Evolutionary conservation across 1,284 basidiomycete species (phyloP).

Genomic region (Schizophyllum commune): DNA sequence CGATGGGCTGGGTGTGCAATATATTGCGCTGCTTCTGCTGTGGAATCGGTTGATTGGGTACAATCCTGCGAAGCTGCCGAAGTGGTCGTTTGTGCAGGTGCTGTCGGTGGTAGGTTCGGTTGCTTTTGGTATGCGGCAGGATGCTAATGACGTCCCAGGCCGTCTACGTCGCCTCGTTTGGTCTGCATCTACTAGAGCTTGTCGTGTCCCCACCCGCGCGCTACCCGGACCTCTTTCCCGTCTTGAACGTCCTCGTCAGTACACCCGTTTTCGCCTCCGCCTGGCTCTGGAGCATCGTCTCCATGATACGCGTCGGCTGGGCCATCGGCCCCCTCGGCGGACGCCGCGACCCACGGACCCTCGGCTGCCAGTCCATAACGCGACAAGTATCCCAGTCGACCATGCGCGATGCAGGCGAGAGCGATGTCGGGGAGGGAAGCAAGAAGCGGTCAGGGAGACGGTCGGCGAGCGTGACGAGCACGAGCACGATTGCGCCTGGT

Average conservation of each 20-base stretch:
- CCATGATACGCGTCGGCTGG: constrained; percentile 62
- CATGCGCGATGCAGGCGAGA: not conserved
- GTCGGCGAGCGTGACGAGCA: not conserved
- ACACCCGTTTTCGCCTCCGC: constrained; percentile 70
- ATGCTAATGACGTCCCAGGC: constrained; percentile 27
- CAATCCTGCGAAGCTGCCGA: constrained; percentile 42
- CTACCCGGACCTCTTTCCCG: constrained; percentile 82
- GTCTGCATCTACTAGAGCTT: constrained; percentile 61
- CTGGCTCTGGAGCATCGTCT: constrained; percentile 75
- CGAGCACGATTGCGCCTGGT: not conserved
- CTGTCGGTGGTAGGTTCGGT: constrained; percentile 48
- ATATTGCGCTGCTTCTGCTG: constrained; percentile 53
- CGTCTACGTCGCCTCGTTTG: constrained; percentile 48
- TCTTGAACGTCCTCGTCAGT: constrained; percentile 80
- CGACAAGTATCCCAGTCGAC: not conserved
- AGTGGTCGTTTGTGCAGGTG: constrained; percentile 41
- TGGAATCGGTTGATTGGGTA: constrained; percentile 86
- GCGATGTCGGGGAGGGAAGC: not conserved
- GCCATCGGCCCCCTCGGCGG: constrained; percentile 21
- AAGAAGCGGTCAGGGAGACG: not conserved
- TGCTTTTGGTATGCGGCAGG: not conserved
- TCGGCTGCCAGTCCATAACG: not conserved
- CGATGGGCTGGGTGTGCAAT: constrained; percentile 76
- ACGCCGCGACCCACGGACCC: not conserved
- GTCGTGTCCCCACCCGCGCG: constrained; percentile 55